Percentiles rank a stretch among this genome's conserved stretches.
Evolutionary conservation across 2,329 filamentous ascomycete species (phyloP).

Genomic region (Exophiala mesophila): DNA sequence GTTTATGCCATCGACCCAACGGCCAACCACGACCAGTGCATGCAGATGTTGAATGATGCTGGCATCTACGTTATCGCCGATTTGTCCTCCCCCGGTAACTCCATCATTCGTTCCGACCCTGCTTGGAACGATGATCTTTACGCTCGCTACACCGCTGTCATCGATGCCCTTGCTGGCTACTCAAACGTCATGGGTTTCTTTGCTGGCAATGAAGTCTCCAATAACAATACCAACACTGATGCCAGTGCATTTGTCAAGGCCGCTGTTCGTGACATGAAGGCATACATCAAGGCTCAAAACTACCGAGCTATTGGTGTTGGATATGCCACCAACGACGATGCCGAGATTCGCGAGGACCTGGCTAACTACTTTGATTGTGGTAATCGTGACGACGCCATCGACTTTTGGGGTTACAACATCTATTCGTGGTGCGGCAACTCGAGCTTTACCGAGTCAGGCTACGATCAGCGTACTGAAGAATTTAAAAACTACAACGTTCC

Average conservation of each 20-base stretch:
- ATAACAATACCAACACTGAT: conserved; percentile 79
- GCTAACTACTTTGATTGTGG: conserved; percentile 96
- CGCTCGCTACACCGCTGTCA: conserved; percentile 73
- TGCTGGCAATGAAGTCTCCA: conserved; percentile 95
- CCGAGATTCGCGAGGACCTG: conserved; percentile 72
- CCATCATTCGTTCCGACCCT: conserved; percentile 78
- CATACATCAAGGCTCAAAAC: conserved; percentile 76
- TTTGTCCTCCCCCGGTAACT: conserved; percentile 71
- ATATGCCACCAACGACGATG: conserved; percentile 93
- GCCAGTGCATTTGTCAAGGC: conserved; percentile 96
- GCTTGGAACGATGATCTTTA: conserved; percentile 75
- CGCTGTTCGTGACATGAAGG: conserved; percentile 91
- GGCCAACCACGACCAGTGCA: conserved; percentile 73
- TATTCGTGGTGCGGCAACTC: conserved; percentile 98
- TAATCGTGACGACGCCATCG: conserved; percentile 61
- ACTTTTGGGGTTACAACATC: conserved; percentile 99
- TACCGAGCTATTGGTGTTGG: conserved; percentile 81
- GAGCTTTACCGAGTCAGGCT: conserved; percentile 70
- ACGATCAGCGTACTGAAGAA: conserved; percentile 75
- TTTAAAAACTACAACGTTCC: conserved; percentile 87
- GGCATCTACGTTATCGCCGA: conserved; percentile 96
- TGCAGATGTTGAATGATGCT: conserved; percentile 72
- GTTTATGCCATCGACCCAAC: conserved; percentile 87
- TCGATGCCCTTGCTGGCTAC: conserved; percentile 78
- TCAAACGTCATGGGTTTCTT: conserved; percentile 96